Evolutionary conservation across 2,329 filamentous ascomycete genomes (phyloP).

Genomic region (Pseudogymnoascus sp.): DNA sequence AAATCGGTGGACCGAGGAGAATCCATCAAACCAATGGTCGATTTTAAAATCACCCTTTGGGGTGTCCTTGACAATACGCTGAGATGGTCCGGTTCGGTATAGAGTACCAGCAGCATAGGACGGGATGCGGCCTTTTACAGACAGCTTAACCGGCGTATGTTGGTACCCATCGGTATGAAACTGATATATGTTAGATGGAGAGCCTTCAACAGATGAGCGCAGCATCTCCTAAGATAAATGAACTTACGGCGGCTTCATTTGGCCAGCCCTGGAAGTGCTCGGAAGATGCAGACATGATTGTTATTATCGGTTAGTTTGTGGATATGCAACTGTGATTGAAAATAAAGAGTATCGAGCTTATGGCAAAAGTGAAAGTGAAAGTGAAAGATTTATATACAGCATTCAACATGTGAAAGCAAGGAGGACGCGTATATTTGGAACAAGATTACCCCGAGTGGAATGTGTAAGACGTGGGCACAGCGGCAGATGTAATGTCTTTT

Average conservation of each 20-base stretch:
- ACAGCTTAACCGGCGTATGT: slow-evolving; percentile 48
- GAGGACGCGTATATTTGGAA: slow-evolving; percentile 1
- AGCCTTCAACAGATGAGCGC: background rate
- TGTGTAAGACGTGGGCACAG: slow-evolving; percentile 16
- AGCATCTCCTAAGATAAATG: background rate
- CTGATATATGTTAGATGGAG: background rate
- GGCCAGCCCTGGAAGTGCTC: background rate
- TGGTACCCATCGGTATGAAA: slow-evolving; percentile 9
- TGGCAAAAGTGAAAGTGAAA: background rate
- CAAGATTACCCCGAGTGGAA: background rate
- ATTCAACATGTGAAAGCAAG: background rate
- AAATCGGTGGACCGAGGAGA: slow-evolving; percentile 64
- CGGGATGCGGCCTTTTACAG: slow-evolving; percentile 59
- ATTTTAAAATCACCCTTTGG: slow-evolving; percentile 51
- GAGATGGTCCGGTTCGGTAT: slow-evolving; percentile 67
- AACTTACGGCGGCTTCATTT: background rate
- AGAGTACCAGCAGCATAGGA: slow-evolving; percentile 62
- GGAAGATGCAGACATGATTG: background rate
- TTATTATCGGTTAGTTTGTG: background rate
- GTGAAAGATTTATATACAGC: background rate
- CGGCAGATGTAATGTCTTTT: slow-evolving; percentile 21
- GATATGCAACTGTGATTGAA: background rate
- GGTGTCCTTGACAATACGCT: slow-evolving; percentile 51
- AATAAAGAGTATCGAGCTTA: background rate
- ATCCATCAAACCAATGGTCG: slow-evolving; percentile 76